phyloP scores from a whole-genome alignment of 2,329 filamentous ascomycete genomes.

The Diaporthe amygdali region DNA sequence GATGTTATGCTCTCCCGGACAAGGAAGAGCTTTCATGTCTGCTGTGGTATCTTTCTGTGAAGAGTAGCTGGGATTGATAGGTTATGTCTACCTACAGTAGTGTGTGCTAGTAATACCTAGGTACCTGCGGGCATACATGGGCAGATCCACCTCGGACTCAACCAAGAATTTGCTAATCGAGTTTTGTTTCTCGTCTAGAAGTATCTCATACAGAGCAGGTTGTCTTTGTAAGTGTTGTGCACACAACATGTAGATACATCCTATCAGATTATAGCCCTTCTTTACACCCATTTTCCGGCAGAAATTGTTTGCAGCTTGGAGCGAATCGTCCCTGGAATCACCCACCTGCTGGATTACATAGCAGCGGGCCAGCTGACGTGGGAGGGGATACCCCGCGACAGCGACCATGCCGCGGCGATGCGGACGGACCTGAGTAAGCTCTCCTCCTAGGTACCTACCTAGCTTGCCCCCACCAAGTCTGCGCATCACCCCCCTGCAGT shows the following conservation, averaged over 20 bases:
- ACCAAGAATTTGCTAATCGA: background rate
- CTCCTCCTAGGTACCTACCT: background rate
- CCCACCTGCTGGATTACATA: background rate
- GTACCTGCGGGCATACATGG: background rate
- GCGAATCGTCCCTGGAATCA: background rate
- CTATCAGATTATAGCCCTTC: background rate
- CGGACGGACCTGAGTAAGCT: conserved; percentile 24
- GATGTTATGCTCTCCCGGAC: background rate
- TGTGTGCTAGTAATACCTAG: background rate
- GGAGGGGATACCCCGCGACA: conserved; percentile 18
- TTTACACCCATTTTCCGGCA: background rate
- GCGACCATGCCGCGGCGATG: conserved; percentile 5
- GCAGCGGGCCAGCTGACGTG: background rate
- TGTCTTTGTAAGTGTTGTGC: background rate
- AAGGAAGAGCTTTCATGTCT: background rate
- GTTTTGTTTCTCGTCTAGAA: background rate
- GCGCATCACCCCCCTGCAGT: conserved; percentile 15
- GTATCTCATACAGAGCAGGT: background rate
- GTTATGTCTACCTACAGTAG: background rate
- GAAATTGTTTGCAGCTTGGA: background rate
- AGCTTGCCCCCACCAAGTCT: conserved; percentile 16
- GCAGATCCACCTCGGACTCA: background rate
- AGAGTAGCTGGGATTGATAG: background rate
- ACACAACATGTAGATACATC: background rate
- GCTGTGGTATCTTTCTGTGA: background rate